Conservation (phyloP, 768 basidiomycete genomes). For the Dacryopinax spathularia region DNA sequence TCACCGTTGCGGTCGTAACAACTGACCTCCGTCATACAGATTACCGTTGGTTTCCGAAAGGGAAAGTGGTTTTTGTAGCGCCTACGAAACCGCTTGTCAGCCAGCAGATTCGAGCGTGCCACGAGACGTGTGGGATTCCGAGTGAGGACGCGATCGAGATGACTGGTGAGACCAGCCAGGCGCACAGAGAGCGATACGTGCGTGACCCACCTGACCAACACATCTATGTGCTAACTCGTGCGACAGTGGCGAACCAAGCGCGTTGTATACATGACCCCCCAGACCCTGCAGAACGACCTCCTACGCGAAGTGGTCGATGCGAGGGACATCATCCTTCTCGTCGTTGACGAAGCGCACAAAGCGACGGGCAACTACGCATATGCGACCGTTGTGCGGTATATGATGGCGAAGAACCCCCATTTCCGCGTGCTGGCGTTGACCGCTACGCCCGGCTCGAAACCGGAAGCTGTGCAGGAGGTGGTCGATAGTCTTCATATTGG, state of each 20-base stretch:
- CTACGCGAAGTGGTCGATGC: constrained; percentile 57
- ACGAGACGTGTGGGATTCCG: constrained; percentile 84
- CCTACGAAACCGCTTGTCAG: constrained; percentile 93
- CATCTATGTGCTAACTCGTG: constrained; percentile 7
- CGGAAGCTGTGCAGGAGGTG: constrained; percentile 75
- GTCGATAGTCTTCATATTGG: constrained; percentile 92
- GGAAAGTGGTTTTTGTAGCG: constrained; percentile 87
- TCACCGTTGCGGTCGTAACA: too few relatives aligned
- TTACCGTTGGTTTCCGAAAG: constrained; percentile 85
- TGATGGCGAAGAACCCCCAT: constrained; percentile 90
- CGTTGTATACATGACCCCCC: constrained; percentile 91
- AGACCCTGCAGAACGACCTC: constrained; percentile 84
- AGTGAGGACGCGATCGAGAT: constrained; percentile 72
- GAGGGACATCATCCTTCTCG: constrained; percentile 66
- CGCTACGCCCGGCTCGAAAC: constrained; percentile 80
- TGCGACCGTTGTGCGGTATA: constrained; percentile 67
- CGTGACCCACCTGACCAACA: constrained; percentile 19
- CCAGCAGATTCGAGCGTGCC: constrained; percentile 89
- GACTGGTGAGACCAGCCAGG: constrained; percentile 54
- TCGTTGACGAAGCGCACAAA: constrained; percentile 90
- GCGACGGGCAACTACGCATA: constrained; percentile 91
- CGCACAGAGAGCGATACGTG: constrained; percentile 46
- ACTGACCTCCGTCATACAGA: constrained; percentile 30
- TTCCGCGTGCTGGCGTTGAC: constrained; percentile 88
- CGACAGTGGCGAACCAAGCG: constrained; percentile 65